Percentiles rank a stretch among this genome's conserved stretches.
Conservation (phyloP, 148 eudicot genomes). For the Nepenthes gracilis region DNA sequence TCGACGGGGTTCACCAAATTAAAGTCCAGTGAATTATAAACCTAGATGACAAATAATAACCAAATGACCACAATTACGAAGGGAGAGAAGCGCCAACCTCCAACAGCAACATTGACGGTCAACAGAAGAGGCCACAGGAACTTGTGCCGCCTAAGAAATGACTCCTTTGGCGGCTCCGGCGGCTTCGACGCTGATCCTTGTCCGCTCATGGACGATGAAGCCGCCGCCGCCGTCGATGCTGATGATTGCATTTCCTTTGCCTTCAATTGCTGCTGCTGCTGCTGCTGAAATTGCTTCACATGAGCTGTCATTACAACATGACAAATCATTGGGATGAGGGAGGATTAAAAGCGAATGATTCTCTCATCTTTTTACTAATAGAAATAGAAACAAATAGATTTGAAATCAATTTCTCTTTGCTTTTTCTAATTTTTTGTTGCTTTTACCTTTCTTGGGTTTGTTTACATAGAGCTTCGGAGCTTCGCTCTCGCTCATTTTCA, state of each 20-base stretch:
- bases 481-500: slow-evolving; percentile 3
- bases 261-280: slow-evolving; percentile 10
- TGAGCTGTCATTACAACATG: slow-evolving; percentile 12
- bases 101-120: slow-evolving; percentile 60
- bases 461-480: slow-evolving; percentile 24
- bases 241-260: slow-evolving; percentile 18
- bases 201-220: neutral
- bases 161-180: slow-evolving; percentile 17
- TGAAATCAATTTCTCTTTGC: neutral
- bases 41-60: no score
- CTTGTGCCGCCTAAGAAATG: slow-evolving; percentile 55
- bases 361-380: neutral
- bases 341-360: neutral
- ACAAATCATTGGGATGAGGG: neutral
- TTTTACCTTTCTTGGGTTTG: slow-evolving; percentile 44
- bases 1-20: no score
- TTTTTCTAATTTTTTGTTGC: neutral
- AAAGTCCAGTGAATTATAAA: no score
- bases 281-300: slow-evolving; percentile 11
- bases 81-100: slow-evolving; percentile 34
- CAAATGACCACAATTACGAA: no score
- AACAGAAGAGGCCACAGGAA: slow-evolving; percentile 72
- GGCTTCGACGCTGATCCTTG: slow-evolving; percentile 11
- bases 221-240: slow-evolving; percentile 10
- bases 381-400: neutral